A percentile compares a stretch with the other conserved stretches of the same genome.
phyloP scores from a whole-genome alignment of 768 basidiomycete species.

The Tylopilus rubrobrunneus region DNA sequence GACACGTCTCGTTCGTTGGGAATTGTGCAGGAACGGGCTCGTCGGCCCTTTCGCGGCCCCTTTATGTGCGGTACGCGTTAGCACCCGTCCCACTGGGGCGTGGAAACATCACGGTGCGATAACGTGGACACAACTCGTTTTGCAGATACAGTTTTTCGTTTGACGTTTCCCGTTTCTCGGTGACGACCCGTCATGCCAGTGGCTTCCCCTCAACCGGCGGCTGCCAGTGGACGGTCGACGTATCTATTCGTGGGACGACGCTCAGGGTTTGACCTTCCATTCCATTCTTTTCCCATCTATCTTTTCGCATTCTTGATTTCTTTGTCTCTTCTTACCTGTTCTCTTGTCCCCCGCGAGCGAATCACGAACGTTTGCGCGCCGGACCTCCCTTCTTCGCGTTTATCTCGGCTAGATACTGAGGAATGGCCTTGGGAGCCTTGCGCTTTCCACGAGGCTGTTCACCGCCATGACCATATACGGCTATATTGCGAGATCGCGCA shows the following conservation, averaged over 20 bases:
- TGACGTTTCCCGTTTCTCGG: neutral
- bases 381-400: neutral
- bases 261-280: neutral
- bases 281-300: neutral
- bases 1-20: neutral
- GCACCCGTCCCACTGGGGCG: too few species aligned
- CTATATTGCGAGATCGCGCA: conserved; percentile 16
- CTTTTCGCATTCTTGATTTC: too few species aligned
- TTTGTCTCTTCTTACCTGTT: neutral
- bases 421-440: conserved; percentile 13
- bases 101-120: neutral
- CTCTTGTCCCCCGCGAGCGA: conserved; percentile 3
- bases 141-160: neutral
- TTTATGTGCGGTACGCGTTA: neutral
- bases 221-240: too few species aligned
- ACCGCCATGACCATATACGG: conserved; percentile 17
- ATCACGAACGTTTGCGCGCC: neutral
- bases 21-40: neutral
- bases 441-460: conserved; percentile 27
- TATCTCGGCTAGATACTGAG: conserved; percentile 27
- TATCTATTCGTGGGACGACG: neutral
- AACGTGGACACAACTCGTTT: too few species aligned
- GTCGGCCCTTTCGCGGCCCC: neutral
- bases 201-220: neutral
- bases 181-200: neutral